A percentile compares a stretch with the other conserved stretches of the same genome.
phyloP scores from a whole-genome alignment of 768 basidiomycete genomes.

The Tremella fuciformis region DNA sequence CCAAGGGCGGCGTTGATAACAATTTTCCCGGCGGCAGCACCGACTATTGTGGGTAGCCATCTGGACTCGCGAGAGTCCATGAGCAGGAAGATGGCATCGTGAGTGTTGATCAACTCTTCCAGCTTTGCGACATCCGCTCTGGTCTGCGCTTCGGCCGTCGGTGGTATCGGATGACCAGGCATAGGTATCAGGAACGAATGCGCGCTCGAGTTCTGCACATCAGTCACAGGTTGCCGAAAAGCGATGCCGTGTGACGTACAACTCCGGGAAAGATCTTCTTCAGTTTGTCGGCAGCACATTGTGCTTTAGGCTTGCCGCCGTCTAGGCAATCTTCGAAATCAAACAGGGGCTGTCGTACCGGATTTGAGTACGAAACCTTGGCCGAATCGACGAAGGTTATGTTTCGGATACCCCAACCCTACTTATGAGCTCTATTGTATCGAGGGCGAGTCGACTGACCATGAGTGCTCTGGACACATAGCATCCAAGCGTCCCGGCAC shows the following conservation, averaged over 20 bases:
- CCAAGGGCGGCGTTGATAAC: conserved; percentile 92
- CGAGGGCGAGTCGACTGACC: conserved; percentile 57
- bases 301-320: conserved; percentile 91
- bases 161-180: conserved; percentile 90
- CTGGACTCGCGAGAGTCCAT: conserved; percentile 99
- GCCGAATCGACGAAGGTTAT: conserved; percentile 92
- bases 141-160: conserved; percentile 57
- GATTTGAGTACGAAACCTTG: conserved; percentile 92
- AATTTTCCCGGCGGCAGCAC: conserved; percentile 82
- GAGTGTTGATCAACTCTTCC: conserved; percentile 72
- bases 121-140: conserved; percentile 69
- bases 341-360: conserved; percentile 93
- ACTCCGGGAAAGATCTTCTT: conserved; percentile 90
- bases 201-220: conserved; percentile 70
- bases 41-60: conserved; percentile 91
- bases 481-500: conserved; percentile 94
- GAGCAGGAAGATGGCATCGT: conserved; percentile 86
- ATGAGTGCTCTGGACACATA: conserved; percentile 90
- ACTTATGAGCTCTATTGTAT: neutral
- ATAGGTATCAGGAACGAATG: conserved; percentile 82
- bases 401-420: conserved; percentile 95
- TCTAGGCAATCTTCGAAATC: conserved; percentile 89
- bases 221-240: neutral
- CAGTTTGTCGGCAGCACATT: conserved; percentile 77
- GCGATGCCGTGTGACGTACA: conserved; percentile 57